These are phyloP conservation scores for Sarocladium kiliense DNA, from an alignment of 2,329 filamentous ascomycete species.

Conservation along the genomic window DNA sequence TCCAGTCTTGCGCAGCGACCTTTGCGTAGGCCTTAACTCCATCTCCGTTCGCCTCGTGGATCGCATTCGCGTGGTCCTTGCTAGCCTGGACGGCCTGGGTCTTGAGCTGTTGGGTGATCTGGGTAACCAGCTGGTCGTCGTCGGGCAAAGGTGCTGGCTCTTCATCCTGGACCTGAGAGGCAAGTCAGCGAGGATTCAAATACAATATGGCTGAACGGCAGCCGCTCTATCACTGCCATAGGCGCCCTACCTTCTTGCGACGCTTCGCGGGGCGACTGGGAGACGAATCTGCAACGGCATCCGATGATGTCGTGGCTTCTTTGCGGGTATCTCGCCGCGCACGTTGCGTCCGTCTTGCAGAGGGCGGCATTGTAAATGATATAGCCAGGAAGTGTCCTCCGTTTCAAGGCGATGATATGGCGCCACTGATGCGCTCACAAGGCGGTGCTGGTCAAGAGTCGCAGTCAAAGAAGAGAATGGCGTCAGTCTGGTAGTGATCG, in stretches of 20 bases:
- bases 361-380: conserved; percentile 27
- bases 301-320: conserved; percentile 25
- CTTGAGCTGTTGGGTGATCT: conserved; percentile 48
- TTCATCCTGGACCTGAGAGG: conserved; percentile 31
- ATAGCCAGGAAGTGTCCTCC: background rate
- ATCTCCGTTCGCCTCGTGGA: conserved; percentile 56
- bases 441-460: background rate
- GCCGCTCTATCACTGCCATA: no score
- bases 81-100: conserved; percentile 50
- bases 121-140: conserved; percentile 51
- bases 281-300: conserved; percentile 47
- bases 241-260: conserved; percentile 49
- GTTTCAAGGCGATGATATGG: background rate
- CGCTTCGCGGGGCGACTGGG: conserved; percentile 59
- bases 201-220: no score
- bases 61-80: conserved; percentile 57
- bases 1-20: conserved; percentile 77
- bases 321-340: conserved; percentile 33
- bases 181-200: conserved; percentile 8
- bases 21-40: conserved; percentile 74
- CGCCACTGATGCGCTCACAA: background rate
- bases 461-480: background rate
- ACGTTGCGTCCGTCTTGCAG: conserved; percentile 31
- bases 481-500: background rate
- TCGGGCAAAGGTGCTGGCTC: conserved; percentile 37